Base-by-base conservation (phyloP, 768 basidiomycete genomes). In the Termitomyces sp. region DNA sequence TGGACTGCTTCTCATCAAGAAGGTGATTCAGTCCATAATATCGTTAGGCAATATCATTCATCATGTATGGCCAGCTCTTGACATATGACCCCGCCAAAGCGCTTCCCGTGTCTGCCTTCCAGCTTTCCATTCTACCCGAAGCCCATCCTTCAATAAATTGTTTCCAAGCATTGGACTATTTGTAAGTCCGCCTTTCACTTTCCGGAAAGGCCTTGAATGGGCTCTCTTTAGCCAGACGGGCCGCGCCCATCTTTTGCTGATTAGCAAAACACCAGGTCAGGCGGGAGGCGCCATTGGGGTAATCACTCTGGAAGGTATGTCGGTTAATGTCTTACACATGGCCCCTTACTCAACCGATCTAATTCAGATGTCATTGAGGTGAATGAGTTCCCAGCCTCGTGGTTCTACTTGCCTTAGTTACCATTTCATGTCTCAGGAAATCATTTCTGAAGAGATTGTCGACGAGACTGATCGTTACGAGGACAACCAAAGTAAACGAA, bases 131-230 rank as follows among this genome's bases (percentile, higher is more conserved):
- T 26, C 70, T 98, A 14, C 96, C 96, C 0, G 96, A 98, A 70
- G 94, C 94, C 5, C 75, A 76, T 41, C 92, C 93, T 0, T 79
- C 81, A 10, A 95, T 97, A 66, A 95, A 92, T 63, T 97, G 90
- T 64, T 93, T 97, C 75, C 93, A 98, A 66, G 93, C 93, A 0
- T 71, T 98, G 44, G 93, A 97, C 67, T 96, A 94, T 66, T 95
- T 91, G 89, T 90, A 63, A 37, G 81, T 42, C 14, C 15, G 58
- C 10, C 2, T 12, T n/a, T 28, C 38, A 37, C 54, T 47, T 35
- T 35, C 17, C 22, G 35, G 32, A 47, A 28, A 38, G 11, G 28
- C 49, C 26, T 30, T 53, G 49, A 50, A 50, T 40, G 49, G 48
- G 15, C 57, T 3, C n/a, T 34, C 9, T 11, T 54, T 17, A 90